A percentile compares a stretch with the other conserved stretches of the same genome.
Conservation (phyloP, 1,284 basidiomycete genomes). For the Moesziomyces aphidis region DNA sequence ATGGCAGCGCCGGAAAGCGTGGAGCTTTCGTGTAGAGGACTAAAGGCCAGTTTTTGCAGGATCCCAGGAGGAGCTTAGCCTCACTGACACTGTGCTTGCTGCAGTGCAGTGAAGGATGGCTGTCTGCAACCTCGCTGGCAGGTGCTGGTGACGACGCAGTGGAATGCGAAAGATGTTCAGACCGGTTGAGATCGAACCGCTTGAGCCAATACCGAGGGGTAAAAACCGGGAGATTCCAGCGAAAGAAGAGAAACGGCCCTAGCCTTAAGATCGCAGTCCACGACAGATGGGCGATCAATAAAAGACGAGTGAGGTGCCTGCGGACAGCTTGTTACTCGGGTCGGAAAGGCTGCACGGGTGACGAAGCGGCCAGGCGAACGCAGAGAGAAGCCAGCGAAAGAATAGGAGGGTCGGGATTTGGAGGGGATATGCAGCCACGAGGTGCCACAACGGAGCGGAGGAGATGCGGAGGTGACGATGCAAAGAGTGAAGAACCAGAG, state of each 20-base stretch:
- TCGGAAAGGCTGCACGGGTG: too few relatives aligned
- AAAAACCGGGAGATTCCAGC: neutral
- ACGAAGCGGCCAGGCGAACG: neutral
- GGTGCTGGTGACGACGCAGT: neutral
- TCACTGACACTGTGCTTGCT: slow-evolving; percentile 15
- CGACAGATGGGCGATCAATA: too few relatives aligned
- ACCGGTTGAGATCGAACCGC: too few relatives aligned
- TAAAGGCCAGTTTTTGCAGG: slow-evolving; percentile 9
- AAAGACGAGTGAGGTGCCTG: neutral
- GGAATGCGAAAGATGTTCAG: neutral
- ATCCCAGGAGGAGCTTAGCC: slow-evolving; percentile 39
- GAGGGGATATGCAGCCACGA: neutral
- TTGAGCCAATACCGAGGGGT: too few relatives aligned
- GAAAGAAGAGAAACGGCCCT: neutral
- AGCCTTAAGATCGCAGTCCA: neutral
- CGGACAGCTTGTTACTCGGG: too few relatives aligned
- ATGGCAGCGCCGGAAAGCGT: slow-evolving; percentile 5
- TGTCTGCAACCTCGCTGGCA: neutral
- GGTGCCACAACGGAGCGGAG: neutral
- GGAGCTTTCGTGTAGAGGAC: neutral
- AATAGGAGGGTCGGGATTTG: neutral
- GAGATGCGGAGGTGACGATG: neutral
- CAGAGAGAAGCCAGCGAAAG: neutral
- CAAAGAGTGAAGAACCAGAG: neutral
- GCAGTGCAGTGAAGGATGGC: neutral